phyloP scores from a whole-genome alignment of 169 alveolate species.

The Plasmodium chabaudi region DNA sequence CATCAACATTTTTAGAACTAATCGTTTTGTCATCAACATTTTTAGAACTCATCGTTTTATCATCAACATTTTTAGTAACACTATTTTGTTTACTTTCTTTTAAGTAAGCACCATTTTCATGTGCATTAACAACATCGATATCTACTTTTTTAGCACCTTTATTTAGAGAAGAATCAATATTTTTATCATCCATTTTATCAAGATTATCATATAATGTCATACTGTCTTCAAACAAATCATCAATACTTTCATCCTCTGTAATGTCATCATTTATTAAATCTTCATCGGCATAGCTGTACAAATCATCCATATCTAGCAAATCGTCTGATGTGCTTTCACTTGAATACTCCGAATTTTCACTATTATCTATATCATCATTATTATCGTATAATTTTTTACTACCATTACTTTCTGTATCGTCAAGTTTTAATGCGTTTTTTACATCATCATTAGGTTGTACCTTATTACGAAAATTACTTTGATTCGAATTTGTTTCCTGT shows the following conservation, averaged over 20 bases:
- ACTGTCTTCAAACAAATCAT: background rate
- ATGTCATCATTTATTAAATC: background rate
- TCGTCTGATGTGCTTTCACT: background rate
- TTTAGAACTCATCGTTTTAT: background rate
- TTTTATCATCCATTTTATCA: background rate
- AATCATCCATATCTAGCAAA: background rate
- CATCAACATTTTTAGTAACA: background rate
- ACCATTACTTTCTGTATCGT: background rate
- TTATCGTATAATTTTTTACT: background rate
- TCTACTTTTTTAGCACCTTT: conserved; percentile 9
- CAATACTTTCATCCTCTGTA: background rate
- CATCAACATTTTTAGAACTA: background rate
- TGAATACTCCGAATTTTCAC: background rate
- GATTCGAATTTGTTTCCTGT: background rate
- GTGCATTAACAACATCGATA: background rate
- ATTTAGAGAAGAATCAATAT: conserved; percentile 7
- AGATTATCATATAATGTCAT: background rate
- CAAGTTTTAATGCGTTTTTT: background rate
- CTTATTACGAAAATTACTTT: background rate
- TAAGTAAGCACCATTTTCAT: background rate
- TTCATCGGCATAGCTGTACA: background rate
- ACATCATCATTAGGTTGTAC: background rate
- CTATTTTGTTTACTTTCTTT: background rate
- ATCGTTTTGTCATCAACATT: background rate
- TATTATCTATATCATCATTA: background rate